Percentiles rank a stretch among this genome's conserved stretches.
Evolutionary conservation across 2,329 filamentous ascomycete species (phyloP).

Genomic region (Trichoderma koningiopsis): DNA sequence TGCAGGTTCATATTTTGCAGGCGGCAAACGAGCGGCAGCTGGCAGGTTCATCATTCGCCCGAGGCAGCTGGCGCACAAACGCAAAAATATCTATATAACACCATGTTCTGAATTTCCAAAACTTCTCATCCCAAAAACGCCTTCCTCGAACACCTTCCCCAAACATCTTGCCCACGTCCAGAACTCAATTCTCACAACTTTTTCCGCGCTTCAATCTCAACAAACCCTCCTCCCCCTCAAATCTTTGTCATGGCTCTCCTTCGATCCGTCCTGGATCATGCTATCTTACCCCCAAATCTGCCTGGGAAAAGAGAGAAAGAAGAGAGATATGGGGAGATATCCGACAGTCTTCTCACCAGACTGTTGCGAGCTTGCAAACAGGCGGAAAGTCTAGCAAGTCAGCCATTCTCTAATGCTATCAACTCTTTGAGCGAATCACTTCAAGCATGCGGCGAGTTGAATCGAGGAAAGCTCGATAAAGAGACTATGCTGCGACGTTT

Average conservation of each 20-base stretch:
- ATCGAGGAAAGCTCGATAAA: constrained; percentile 1
- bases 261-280: constrained; percentile 30
- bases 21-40: background rate
- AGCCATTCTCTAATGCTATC: background rate
- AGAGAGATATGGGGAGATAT: constrained; percentile 14
- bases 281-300: constrained; percentile 32
- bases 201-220: background rate
- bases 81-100: background rate
- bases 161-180: background rate
- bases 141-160: background rate
- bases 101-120: background rate
- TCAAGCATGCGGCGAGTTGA: background rate
- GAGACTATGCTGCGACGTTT: background rate
- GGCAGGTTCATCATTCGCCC: background rate
- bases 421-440: constrained; percentile 6
- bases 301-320: constrained; percentile 25
- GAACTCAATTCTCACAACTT: too few species aligned
- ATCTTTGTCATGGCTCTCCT: constrained; percentile 22
- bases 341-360: constrained; percentile 16
- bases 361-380: constrained; percentile 21
- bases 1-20: background rate
- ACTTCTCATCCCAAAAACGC: background rate
- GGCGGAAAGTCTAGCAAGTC: background rate
- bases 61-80: background rate
- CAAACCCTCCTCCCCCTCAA: background rate